phyloP scores from a whole-genome alignment of 805 yeast genomes.

The Metschnikowia reukaufii region DNA sequence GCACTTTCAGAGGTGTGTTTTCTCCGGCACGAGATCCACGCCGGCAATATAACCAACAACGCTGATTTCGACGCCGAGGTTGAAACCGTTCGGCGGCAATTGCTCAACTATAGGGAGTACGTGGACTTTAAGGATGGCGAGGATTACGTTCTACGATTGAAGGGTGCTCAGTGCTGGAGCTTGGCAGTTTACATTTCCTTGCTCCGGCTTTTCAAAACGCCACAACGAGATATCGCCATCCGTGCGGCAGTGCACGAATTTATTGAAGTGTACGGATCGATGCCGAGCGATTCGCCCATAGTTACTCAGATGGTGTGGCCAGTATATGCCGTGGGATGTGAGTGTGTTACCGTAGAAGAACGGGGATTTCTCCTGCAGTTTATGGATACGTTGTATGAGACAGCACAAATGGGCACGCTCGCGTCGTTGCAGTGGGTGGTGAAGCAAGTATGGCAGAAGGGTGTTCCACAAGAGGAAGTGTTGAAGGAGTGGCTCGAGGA shows the following conservation, averaged over 20 bases:
- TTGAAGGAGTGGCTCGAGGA: conserved; percentile 44
- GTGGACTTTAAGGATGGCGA: conserved; percentile 26
- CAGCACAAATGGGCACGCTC: conserved; percentile 57
- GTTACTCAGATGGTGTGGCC: conserved; percentile 69
- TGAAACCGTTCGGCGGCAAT: conserved; percentile 31
- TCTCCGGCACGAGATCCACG: conserved; percentile 28
- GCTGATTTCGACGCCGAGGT: conserved; percentile 21
- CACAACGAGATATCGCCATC: conserved; percentile 26
- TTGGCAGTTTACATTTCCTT: conserved; percentile 35
- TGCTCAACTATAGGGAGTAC: conserved; percentile 50
- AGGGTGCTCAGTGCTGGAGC: conserved; percentile 60
- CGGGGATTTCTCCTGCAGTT: conserved; percentile 28
- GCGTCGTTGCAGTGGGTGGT: conserved; percentile 43
- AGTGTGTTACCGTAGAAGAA: conserved; percentile 37
- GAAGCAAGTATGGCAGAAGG: conserved; percentile 48
- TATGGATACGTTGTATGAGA: conserved; percentile 44
- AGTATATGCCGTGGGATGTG: conserved; percentile 49
- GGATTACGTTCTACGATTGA: conserved; percentile 42
- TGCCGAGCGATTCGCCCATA: conserved; percentile 47
- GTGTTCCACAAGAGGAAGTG: conserved; percentile 43
- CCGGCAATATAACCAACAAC: conserved; percentile 12
- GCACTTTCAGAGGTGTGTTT: conserved; percentile 47
- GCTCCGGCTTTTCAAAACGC: conserved; percentile 30
- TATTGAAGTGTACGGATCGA: conserved; percentile 44
- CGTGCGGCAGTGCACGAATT: conserved; percentile 44